Percentiles rank a stretch among this genome's conserved stretches.
phyloP scores from a whole-genome alignment of 345 rosid genomes.

The Eutrema yunnanense region DNA sequence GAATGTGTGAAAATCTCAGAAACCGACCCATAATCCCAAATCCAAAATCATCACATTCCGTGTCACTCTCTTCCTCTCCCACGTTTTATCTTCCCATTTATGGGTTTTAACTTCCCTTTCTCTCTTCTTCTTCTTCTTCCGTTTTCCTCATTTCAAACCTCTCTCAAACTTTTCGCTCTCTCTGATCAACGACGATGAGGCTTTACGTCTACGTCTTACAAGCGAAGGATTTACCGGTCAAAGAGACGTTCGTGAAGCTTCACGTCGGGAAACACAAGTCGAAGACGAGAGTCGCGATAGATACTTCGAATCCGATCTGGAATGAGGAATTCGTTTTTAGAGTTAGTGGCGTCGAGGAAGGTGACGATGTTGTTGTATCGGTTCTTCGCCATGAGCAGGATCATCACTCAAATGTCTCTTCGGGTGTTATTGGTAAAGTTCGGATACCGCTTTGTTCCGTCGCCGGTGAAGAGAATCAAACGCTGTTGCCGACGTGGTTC shows the following conservation, averaged over 20 bases:
- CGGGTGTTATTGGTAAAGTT: slow-evolving; percentile 50
- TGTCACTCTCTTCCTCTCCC: slow-evolving; percentile 32
- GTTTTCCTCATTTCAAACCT: not conserved
- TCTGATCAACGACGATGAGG: slow-evolving; percentile 40
- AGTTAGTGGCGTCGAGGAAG: slow-evolving; percentile 32
- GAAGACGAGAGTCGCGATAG: slow-evolving; percentile 47
- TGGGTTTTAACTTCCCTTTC: slow-evolving; percentile 18
- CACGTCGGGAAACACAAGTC: slow-evolving; percentile 59
- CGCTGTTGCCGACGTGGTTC: slow-evolving; percentile 79
- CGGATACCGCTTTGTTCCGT: slow-evolving; percentile 47
- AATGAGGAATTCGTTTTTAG: slow-evolving; percentile 74
- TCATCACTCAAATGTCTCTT: slow-evolving; percentile 23
- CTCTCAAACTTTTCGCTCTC: not conserved
- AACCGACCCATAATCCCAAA: slow-evolving; percentile 26
- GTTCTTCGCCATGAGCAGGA: slow-evolving; percentile 39
- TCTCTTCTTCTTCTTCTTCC: not conserved
- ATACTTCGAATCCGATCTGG: slow-evolving; percentile 52
- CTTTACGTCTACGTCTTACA: slow-evolving; percentile 65
- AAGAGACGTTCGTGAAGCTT: slow-evolving; percentile 51
- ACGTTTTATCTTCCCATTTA: slow-evolving; percentile 13
- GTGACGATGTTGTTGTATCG: slow-evolving; percentile 46
- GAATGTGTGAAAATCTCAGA: not conserved
- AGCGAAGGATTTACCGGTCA: slow-evolving; percentile 55
- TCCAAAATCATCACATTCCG: slow-evolving; percentile 24
- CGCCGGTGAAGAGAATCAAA: slow-evolving; percentile 45